A percentile compares a stretch with the other conserved stretches of the same genome.
Conservation (phyloP, 306 rosid genomes). For the Biancaea sappan region DNA sequence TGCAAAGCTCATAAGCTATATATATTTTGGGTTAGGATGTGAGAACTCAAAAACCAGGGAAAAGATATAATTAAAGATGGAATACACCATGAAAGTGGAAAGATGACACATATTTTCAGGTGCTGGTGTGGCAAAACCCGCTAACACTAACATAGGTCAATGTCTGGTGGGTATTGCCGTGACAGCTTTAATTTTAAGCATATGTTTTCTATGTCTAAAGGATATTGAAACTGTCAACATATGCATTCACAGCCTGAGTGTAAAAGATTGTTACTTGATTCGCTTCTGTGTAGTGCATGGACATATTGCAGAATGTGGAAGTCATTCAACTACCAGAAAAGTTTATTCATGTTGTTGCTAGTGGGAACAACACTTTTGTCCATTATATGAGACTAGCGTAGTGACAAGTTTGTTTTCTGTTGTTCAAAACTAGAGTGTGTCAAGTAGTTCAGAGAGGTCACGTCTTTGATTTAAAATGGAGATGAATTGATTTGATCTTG, state of each 20-base stretch:
- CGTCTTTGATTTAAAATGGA: background rate
- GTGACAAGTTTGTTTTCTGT: conserved; percentile 25
- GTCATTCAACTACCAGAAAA: background rate
- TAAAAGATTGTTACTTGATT: background rate
- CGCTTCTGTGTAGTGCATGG: conserved; percentile 27
- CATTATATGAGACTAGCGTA: conserved; percentile 25
- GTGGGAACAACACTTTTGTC: conserved; percentile 48
- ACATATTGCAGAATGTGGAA: conserved; percentile 34
- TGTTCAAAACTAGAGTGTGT: conserved; percentile 3
- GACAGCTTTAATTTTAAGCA: no score
- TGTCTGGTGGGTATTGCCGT: conserved; percentile 55
- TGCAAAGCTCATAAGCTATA: background rate
- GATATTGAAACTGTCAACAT: conserved; percentile 4
- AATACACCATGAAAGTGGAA: conserved; percentile 62
- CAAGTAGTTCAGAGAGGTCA: background rate
- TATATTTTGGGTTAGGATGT: conserved; percentile 37
- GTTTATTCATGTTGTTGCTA: conserved; percentile 9
- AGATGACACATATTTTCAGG: conserved; percentile 47
- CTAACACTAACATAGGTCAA: conserved; percentile 44
- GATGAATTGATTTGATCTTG: background rate
- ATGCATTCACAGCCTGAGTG: background rate
- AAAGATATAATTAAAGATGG: conserved; percentile 36
- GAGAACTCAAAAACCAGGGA: conserved; percentile 14
- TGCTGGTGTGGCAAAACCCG: conserved; percentile 38
- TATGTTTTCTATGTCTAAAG: no score